Evolutionary conservation across 2,329 filamentous ascomycete species (phyloP), one percentile per base, ranked within the genome.

Genomic region (Scytalidium lignicola): DNA sequence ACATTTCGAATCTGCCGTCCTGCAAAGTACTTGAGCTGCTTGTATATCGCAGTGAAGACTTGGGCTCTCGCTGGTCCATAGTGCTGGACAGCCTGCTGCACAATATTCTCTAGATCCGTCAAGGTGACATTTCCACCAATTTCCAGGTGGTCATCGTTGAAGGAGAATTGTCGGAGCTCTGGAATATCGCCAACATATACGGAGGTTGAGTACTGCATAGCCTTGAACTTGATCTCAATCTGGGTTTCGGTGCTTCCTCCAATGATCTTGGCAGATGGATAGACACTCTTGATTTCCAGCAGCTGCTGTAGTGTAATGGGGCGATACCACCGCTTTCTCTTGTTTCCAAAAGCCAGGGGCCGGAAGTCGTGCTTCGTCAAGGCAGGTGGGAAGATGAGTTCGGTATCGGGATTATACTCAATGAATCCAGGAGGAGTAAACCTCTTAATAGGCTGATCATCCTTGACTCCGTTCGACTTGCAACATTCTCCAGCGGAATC

Each of bases 141-240:
- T 61, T 96, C 90, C n/a, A 97, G 70, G 57, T 90, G 77, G 51
- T 95, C 83, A 3, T 92, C 84, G 40, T 86, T 76, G 65, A 96
- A 85, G 3, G 74, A 76, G 64, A 89, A 97, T 57, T 91, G 86
- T 12, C 90, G 79, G 50, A 99, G 72, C 68, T 97, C 93, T 1
- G 88, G 74, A 51, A 99, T 96, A 61, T 99, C 93, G 10, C 92
- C 91, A 9, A 97, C 88, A 57, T 86, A 97, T 0, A 99, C 88
- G 0, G 91, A 96, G 1, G 88, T 83, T 3, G 86, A 85, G 64
- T 97, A 97, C 59, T 90, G 80, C 74, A 96, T 81, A 1, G 86
- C 90, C 72, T 97, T 97, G 79, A 99, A 97, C 69, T 96, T 96
- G 71, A 95, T 88, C 70, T 99, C 93, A 52, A 99, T 97, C 68